Base-by-base conservation (phyloP, 2,329 filamentous ascomycete genomes). In the Fusarium hainanense region DNA sequence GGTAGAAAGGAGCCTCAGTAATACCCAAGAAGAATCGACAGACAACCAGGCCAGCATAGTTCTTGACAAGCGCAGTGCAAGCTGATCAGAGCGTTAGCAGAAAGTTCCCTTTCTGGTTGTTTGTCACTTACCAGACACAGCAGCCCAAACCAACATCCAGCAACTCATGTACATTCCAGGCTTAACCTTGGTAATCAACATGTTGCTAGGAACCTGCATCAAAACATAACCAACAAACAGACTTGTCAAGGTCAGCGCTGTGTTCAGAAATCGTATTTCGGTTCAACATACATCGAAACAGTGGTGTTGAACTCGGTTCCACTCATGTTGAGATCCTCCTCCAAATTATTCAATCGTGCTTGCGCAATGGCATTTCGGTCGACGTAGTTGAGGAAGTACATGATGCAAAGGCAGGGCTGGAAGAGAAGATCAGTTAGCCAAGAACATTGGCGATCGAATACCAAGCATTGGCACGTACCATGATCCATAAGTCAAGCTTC, bases 281-380 rank as follows among this genome's bases (percentile, higher is more conserved):
- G 0, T 1, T 20, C 16, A 5, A 49, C 70, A 32, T 74, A 79
- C 76, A 81, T 80, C 7, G 80, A 82, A 13, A 82, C 79, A 0
- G 80, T 76, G 1, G 79, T 79, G 49, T 86, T 88, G 72, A 87
- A 89, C 57, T 89, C 84, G 4, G 83, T 88, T 14, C 85, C 85
- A 2, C 73, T 78, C 83, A 89, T 87, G 7, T 78, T 78, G 2
- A 89, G 79, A 56, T 89, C 84, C 12, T 79, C 72, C 61, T 85
- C 81, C 6, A 85, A 69, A 12, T 83, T 82, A 4, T 85, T 85
- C 12, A 82, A 70, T 58, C 83, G 79, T 8, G 83, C 83, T 44
- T 83, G 81, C 1, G 82, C 81, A 54, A 85, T 83, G 44, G 82
- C 82, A 42, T 84, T 83, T 30, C 82, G 76, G 41, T 84, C 82